Evolutionary conservation across 352 stramenopile species (phyloP), one percentile per base, ranked within the genome.

Genomic region (Blastocystis sp.): DNA sequence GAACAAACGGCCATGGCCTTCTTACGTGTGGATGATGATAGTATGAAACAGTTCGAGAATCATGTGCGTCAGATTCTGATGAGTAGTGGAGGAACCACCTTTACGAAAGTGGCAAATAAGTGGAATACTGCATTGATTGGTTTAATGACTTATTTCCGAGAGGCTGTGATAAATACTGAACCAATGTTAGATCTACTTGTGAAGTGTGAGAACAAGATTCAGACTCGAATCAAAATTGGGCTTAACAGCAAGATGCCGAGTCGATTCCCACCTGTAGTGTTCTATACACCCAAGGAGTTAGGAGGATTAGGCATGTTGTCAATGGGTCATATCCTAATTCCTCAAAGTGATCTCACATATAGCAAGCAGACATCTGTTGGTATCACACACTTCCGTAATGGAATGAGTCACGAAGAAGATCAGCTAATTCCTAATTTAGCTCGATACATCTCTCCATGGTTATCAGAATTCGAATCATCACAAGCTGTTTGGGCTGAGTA

Each of bases 201-300:
- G 42, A 99, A 99, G 90, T 99, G 97, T 89, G 97, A 99, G 89
- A 99, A 99, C 91, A 99, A 99, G 91, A 99, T 99, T 88, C 97
- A 99, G 90, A 99, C 96, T 63, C 93, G 97, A 90, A 99, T 99
- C 90, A 99, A 99, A 92, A 99, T 99, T 85, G 97, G 96, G 5
- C 90, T 99, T 67, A 99, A 99, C 92, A 98, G 94, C 88, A 99
- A 99, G 90, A 99, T 99, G 96, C 96, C 96, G 52, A 98, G 94
- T 65, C 94, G 96, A 74, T 98, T 99, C 91, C 97, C 97, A 49
- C 97, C 97, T 12, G 96, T 98, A 32, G 96, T 99, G 32, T 99
- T 99, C 90, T 99, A 99, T 90, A 98, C 95, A 21, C 97, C 97
- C 0, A 99, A 99, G 89, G 97, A 99, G 88, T 88, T 99, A 14